These are phyloP conservation scores for Brassica carinata DNA, from an alignment of 345 rosid species.

Conservation along the genomic window DNA sequence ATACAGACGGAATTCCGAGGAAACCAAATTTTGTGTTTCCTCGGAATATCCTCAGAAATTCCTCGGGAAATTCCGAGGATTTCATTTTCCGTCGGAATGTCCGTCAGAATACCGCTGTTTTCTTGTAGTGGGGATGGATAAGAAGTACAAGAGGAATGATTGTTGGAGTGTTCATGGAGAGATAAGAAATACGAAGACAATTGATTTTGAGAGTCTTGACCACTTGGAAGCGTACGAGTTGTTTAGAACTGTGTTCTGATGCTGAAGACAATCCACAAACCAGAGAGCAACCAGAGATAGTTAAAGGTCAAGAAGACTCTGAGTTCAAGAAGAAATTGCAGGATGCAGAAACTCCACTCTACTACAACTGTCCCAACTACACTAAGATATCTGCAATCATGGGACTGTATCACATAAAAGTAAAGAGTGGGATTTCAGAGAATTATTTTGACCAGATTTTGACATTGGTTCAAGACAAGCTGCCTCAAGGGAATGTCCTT, in stretches of 20 bases:
- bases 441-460: neutral
- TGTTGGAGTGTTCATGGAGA: slow-evolving; percentile 1
- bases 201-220: neutral
- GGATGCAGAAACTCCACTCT: too few species aligned
- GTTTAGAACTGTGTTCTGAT: neutral
- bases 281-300: neutral
- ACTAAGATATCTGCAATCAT: neutral
- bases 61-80: too few species aligned
- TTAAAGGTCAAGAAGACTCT: too few species aligned
- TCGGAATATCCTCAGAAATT: too few species aligned
- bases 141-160: neutral
- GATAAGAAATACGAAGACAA: neutral
- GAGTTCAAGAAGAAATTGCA: too few species aligned
- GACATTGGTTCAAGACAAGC: neutral
- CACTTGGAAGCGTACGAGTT: neutral
- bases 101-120: too few species aligned
- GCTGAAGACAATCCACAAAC: neutral
- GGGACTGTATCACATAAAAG: neutral
- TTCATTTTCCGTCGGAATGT: too few species aligned
- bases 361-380: too few species aligned
- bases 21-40: too few species aligned
- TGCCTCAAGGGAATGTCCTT: neutral
- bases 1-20: too few species aligned
- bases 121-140: neutral
- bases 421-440: neutral